These are phyloP conservation scores for Globisporangium parvum DNA, from an alignment of 352 stramenopile genomes.

Conservation along the genomic window DNA sequence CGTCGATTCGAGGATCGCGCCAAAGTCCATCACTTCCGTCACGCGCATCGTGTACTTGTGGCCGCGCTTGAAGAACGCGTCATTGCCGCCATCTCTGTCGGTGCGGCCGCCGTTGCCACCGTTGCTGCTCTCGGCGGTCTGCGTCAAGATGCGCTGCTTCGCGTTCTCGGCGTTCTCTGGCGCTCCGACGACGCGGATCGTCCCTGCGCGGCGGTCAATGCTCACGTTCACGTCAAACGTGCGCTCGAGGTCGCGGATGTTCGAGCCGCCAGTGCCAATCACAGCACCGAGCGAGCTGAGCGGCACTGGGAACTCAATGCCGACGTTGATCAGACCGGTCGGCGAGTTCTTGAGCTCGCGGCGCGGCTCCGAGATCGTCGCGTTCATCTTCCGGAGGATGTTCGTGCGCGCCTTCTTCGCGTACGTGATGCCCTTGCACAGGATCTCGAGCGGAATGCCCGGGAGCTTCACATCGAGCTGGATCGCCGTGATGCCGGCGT, in stretches of 20 bases:
- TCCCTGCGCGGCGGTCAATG: slow-evolving; percentile 82
- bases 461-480: slow-evolving; percentile 96
- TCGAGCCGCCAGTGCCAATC: slow-evolving; percentile 71
- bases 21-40: slow-evolving; percentile 94
- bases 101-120: slow-evolving; percentile 3
- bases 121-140: slow-evolving; percentile 21
- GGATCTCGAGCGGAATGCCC: slow-evolving; percentile 75
- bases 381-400: slow-evolving; percentile 86
- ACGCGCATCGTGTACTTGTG: slow-evolving; percentile 90
- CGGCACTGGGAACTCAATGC: slow-evolving; percentile 58
- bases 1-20: slow-evolving; percentile 84
- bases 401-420: slow-evolving; percentile 73
- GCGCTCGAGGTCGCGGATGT: slow-evolving; percentile 71
- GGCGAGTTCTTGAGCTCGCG: slow-evolving; percentile 40
- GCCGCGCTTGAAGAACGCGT: slow-evolving; percentile 81
- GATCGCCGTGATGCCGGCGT: slow-evolving; percentile 90
- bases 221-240: slow-evolving; percentile 49
- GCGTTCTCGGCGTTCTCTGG: slow-evolving; percentile 67
- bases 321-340: slow-evolving; percentile 33
- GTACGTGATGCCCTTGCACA: slow-evolving; percentile 83
- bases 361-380: slow-evolving; percentile 53
- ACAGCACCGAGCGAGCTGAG: slow-evolving; percentile 48
- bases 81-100: slow-evolving; percentile 4
- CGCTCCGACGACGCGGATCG: slow-evolving; percentile 86
- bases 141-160: slow-evolving; percentile 58